Evolutionary conservation across 2,329 filamentous ascomycete genomes (phyloP), one percentile per base, ranked within the genome.

Genomic region (Penicillium glabrum): DNA sequence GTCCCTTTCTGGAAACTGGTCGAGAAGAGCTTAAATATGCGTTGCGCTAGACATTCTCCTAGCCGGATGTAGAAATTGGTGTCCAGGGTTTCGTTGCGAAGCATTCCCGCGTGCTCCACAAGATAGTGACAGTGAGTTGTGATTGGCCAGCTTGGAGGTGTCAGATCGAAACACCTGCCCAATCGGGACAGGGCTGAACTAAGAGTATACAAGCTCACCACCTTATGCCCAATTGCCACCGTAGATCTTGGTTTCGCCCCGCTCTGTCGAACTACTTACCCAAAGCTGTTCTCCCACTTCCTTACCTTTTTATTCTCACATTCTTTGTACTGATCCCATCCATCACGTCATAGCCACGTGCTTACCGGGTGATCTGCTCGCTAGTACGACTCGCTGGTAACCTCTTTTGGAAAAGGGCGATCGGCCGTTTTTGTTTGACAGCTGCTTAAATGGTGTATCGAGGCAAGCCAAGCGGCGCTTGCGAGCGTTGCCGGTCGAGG

Each of bases 381-480:
- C 29, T 48, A 14, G 37, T 21, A 23, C 39, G 19, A 41, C 39
- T 41, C 9, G 23, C 39, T 41, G 39, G 19, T 41, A 23, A 23
- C 39, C 19, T 23, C 10, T 41, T 49, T 13, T n/a, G 19, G 21
- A 39, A 7, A 37, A 37, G 31, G 21, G 16, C 23, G 3, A 39
- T 44, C 39, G 10, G 33, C 31, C 5, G 4, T 11, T 39, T 16
- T 8, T 6, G n/a, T 24, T 26, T 31, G n/a, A 31, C 13, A 43
- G 16, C 27, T 33, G 19, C 6, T 35, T 23, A 1, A n/a, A 61
- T 61, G 59, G 59, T 59, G 24, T 61, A 61, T 51, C 45, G 56
- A 39, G 56, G 59, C 16, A 61, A 59, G 26, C 59, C 59, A 41
- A 61, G 56, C 27, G 31, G 29, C 21, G 51, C 50, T 19, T 61